phyloP scores from a whole-genome alignment of 805 yeast species.

The Zygotorulaspora danielsina region DNA sequence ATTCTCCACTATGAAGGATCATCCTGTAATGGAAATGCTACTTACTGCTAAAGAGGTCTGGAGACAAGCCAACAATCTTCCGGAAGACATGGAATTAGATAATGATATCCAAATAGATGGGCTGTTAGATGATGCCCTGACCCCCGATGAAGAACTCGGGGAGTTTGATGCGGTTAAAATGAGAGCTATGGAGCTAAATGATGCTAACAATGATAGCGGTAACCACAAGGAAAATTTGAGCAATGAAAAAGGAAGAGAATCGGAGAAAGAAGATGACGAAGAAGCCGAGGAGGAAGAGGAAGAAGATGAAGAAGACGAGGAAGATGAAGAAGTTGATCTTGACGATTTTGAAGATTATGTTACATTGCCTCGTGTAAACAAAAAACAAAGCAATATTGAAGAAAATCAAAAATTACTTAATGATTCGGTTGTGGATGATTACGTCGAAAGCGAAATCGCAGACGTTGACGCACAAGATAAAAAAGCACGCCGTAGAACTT shows the following conservation, averaged over 20 bases:
- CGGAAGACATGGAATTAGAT: constrained; percentile 31
- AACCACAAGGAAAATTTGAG: constrained; percentile 18
- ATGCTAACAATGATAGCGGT: constrained; percentile 11
- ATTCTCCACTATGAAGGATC: constrained; percentile 69
- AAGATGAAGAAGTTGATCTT: constrained; percentile 27
- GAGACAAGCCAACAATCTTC: constrained; percentile 70
- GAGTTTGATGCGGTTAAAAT: constrained; percentile 22
- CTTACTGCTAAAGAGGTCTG: constrained; percentile 80
- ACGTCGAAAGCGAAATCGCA: constrained; percentile 66
- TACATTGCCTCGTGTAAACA: constrained; percentile 49
- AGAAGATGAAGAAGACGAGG: constrained; percentile 27
- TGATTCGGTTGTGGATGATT: constrained; percentile 43
- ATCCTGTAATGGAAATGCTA: constrained; percentile 83
- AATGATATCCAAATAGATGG: constrained; percentile 26
- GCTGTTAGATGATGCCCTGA: constrained; percentile 15
- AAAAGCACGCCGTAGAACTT: constrained; percentile 67
- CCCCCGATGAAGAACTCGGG: constrained; percentile 12
- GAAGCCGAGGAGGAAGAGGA: constrained; percentile 20
- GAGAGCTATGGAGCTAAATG: constrained; percentile 28
- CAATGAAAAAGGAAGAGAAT: constrained; percentile 9
- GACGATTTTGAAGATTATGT: constrained; percentile 50
- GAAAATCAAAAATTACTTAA: constrained; percentile 11
- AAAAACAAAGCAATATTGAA: constrained; percentile 32
- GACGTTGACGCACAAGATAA: constrained; percentile 87
- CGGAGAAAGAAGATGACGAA: constrained; percentile 14